Evolutionary conservation across 306 rosid species (phyloP), one percentile per base, ranked within the genome.

Genomic region (Gillenia trifoliata): DNA sequence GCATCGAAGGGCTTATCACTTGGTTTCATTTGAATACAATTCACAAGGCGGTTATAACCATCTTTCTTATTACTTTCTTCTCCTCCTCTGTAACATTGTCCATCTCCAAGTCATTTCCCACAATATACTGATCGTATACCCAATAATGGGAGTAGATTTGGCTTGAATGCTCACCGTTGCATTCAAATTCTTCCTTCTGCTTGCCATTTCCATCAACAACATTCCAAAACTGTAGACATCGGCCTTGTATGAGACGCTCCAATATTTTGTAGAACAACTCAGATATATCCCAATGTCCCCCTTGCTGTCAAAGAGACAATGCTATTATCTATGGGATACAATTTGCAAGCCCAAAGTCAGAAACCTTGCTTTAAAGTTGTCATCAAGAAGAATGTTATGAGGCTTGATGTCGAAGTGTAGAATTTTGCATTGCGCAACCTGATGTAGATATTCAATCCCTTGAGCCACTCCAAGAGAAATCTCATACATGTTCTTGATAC

Each of bases 361-460:
- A 70, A 54, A 70, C 11, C 26, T 70, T 54, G 74, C 47, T 9
- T 17, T 20, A 23, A 70, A 54, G 33, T 70, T 70, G n/a, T 52
- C 49, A 55, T 70, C 45, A 41, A 67, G 71, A 43, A 31, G 33
- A 1, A 31, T 31, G 33, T 31, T 31, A 31, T 31, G 33, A 31
- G 33, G 33, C 33, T 31, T 40, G 71, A 67, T 70, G 13, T 70
- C 74, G 31, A 70, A 70, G 52, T 70, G 74, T 30, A 70, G 9
- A 70, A 70, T 70, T 70, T 11, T 54, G 74, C 74, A 70, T n/a
- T 9, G 52, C 62, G 28, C 73, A 69, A 10, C 73, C 73, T 28
- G 62, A 30, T 69, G 73, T 6, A 69, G 45, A 50, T 69, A 69
- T 20, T 69, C 62, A 2, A 69, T 69, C 11, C 73, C 73, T 28